Evolutionary conservation across 192 early-diverging fungal species (phyloP).

Genomic region (Diversispora eburnea): DNA sequence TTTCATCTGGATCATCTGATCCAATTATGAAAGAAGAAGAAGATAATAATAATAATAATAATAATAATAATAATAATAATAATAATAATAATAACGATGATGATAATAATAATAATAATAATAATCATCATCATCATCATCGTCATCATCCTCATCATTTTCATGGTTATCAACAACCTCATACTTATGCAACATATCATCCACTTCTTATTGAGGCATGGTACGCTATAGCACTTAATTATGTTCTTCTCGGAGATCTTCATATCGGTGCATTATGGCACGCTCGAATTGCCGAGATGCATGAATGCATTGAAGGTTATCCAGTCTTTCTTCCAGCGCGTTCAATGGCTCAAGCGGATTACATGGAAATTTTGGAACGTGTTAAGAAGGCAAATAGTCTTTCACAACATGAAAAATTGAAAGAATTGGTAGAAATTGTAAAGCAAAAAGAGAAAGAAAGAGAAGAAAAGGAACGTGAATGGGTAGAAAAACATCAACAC

Average conservation of each 20-base stretch:
- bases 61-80: too few species aligned
- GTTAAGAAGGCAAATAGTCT: slow-evolving; percentile 24
- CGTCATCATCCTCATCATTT: slow-evolving; percentile 20
- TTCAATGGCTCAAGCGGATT: slow-evolving; percentile 30
- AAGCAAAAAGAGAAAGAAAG: slow-evolving; percentile 25
- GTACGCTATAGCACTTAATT: slow-evolving; percentile 25
- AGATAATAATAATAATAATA: too few species aligned
- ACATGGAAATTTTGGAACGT: slow-evolving; percentile 28
- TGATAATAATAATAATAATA: neutral
- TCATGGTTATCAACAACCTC: slow-evolving; percentile 14
- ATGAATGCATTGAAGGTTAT: slow-evolving; percentile 27
- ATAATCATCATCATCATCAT: slow-evolving; percentile 2
- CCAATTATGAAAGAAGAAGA: too few species aligned
- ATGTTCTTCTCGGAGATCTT: slow-evolving; percentile 18
- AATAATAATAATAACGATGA: too few species aligned
- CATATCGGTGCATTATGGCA: slow-evolving; percentile 18
- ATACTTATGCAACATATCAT: slow-evolving; percentile 24
- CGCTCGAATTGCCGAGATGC: slow-evolving; percentile 17
- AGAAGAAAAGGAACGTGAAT: slow-evolving; percentile 29
- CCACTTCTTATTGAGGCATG: slow-evolving; percentile 23
- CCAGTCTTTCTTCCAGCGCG: slow-evolving; percentile 29
- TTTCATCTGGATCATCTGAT: too few species aligned
- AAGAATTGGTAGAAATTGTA: slow-evolving; percentile 22
- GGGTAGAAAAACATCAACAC: slow-evolving; percentile 24
- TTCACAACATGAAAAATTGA: slow-evolving; percentile 22